Evolutionary conservation across 2,329 filamentous ascomycete species (phyloP).

Genomic region (Nemania diffusa): DNA sequence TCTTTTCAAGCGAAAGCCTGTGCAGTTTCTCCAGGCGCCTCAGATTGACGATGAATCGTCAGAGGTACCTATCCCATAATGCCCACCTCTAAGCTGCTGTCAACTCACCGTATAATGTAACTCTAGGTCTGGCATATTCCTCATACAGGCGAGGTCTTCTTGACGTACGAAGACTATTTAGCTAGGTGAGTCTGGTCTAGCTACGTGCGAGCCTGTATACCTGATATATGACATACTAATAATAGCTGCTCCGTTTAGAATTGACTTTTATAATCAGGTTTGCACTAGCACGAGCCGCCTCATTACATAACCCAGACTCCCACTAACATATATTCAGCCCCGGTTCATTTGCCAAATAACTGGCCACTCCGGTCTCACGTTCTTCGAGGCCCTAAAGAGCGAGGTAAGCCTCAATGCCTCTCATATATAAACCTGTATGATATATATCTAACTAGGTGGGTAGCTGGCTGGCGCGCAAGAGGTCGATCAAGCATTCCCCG

Average conservation of each 20-base stretch:
- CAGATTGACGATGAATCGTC: constrained; percentile 81
- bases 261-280: constrained; percentile 95
- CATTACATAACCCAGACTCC: neutral
- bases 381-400: constrained; percentile 91
- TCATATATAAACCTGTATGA: constrained; percentile 7
- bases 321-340: constrained; percentile 62
- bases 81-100: neutral
- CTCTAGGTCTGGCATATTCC: constrained; percentile 88
- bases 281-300: constrained; percentile 43
- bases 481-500: constrained; percentile 91
- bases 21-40: constrained; percentile 79
- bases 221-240: constrained; percentile 38
- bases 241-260: constrained; percentile 61
- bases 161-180: constrained; percentile 87
- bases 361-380: constrained; percentile 88
- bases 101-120: constrained; percentile 34
- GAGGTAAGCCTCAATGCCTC: constrained; percentile 70
- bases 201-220: neutral
- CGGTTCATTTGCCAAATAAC: constrained; percentile 97
- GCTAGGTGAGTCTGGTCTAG: constrained; percentile 69
- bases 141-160: constrained; percentile 90
- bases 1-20: constrained; percentile 94
- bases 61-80: constrained; percentile 68
- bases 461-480: constrained; percentile 83
- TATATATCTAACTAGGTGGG: constrained; percentile 39